Percentiles rank a stretch among this genome's conserved stretches.
These are phyloP conservation scores for Blastobotrys buckinghamii DNA, from an alignment of 1,139 yeast genomes.

Conservation along the genomic window DNA sequence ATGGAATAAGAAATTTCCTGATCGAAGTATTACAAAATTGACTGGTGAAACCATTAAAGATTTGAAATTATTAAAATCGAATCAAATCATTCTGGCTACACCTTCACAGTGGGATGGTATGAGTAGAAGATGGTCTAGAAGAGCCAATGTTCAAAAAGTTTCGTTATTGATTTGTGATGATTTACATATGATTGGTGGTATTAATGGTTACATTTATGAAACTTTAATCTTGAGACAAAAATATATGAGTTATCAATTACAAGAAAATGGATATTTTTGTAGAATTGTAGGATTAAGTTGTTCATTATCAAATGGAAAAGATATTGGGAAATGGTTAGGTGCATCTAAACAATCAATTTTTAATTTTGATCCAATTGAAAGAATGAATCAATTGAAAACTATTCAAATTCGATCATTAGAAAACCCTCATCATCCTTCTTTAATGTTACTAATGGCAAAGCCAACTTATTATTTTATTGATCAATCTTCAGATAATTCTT, in stretches of 20 bases:
- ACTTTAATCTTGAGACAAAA: conserved; percentile 62
- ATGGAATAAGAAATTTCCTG: conserved; percentile 50
- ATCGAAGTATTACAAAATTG: conserved; percentile 43
- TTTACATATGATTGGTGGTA: conserved; percentile 59
- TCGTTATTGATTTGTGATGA: conserved; percentile 72
- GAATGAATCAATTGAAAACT: conserved; percentile 47
- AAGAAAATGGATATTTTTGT: conserved; percentile 20
- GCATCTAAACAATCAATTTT: conserved; percentile 51
- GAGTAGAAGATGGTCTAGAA: conserved; percentile 74
- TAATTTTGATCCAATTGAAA: conserved; percentile 63
- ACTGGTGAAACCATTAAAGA: conserved; percentile 58
- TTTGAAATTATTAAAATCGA: conserved; percentile 46
- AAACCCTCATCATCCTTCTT: conserved; percentile 44
- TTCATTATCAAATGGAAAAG: conserved; percentile 69
- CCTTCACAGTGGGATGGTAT: conserved; percentile 70
- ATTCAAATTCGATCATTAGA: conserved; percentile 52
- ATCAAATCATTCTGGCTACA: conserved; percentile 70
- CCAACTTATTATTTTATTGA: conserved; percentile 38
- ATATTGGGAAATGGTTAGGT: conserved; percentile 84
- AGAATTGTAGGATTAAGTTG: conserved; percentile 64
- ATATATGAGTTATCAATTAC: conserved; percentile 54
- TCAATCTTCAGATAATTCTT: conserved; percentile 24
- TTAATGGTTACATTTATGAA: conserved; percentile 61
- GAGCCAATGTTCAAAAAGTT: conserved; percentile 52
- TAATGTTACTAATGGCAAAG: conserved; percentile 46